phyloP scores from a whole-genome alignment of 176 grass and related monocot species.

The sorghum (Sorghum bicolor) region DNA sequence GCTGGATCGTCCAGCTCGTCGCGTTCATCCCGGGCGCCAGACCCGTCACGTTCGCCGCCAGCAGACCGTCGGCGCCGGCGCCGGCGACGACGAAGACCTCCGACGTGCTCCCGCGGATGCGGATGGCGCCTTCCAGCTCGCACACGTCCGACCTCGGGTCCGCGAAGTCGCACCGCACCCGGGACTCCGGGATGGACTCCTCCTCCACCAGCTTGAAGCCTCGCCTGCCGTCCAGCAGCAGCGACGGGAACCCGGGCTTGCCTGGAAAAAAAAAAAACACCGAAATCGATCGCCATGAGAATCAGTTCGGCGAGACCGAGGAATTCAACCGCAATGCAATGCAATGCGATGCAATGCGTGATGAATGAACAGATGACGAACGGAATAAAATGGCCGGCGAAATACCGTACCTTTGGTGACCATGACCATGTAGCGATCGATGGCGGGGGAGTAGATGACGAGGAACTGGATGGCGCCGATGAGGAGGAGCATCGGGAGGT shows the following conservation, averaged over 20 bases:
- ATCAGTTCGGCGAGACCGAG: no score
- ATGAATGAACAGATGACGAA: no score
- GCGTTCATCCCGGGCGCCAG: not conserved
- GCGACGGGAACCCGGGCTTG: slow-evolving; percentile 44
- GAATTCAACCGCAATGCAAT: not conserved
- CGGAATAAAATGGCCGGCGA: not conserved
- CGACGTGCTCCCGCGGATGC: slow-evolving; percentile 47
- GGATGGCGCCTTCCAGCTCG: slow-evolving; percentile 61
- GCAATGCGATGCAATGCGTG: not conserved
- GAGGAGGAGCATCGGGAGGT: slow-evolving; percentile 34
- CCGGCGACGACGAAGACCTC: slow-evolving; percentile 49
- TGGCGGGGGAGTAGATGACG: slow-evolving; percentile 36
- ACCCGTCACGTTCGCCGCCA: not conserved
- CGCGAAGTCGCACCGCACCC: slow-evolving; percentile 42
- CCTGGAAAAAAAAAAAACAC: slow-evolving; percentile 9
- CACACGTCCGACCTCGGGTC: slow-evolving; percentile 51
- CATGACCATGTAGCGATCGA: slow-evolving; percentile 37
- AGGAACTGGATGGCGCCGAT: slow-evolving; percentile 45
- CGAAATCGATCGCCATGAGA: not conserved
- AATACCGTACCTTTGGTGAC: slow-evolving; percentile 24
- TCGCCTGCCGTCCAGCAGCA: slow-evolving; percentile 35
- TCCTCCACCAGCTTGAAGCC: slow-evolving; percentile 42
- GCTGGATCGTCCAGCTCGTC: slow-evolving; percentile 55
- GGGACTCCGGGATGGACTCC: slow-evolving; percentile 41
- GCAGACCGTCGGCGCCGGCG: not conserved